phyloP scores from a whole-genome alignment of 2,329 filamentous ascomycete genomes.

The Clonostachys byssicola region DNA sequence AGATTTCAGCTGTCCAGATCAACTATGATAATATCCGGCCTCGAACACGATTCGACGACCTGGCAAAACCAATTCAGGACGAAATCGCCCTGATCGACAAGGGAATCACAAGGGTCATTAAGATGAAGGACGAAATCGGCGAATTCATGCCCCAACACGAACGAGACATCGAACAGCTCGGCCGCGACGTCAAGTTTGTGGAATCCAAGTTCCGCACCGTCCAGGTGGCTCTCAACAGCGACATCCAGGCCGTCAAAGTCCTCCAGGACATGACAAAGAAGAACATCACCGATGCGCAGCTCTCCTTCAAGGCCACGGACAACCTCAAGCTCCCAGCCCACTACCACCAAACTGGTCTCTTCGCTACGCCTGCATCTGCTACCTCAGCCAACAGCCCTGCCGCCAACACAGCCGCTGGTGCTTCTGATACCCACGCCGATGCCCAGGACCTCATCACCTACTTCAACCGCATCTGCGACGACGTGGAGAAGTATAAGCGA shows the following conservation, averaged over 20 bases:
- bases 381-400: neutral
- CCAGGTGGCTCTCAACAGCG: conserved; percentile 41
- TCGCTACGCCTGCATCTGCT: conserved; percentile 23
- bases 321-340: conserved; percentile 66
- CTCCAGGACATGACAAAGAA: conserved; percentile 56
- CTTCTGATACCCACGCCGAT: conserved; percentile 26
- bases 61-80: conserved; percentile 75
- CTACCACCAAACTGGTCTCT: conserved; percentile 43
- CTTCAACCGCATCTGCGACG: conserved; percentile 37
- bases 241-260: conserved; percentile 59
- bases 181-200: conserved; percentile 42
- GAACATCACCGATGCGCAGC: conserved; percentile 65
- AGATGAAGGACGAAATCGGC: conserved; percentile 72
- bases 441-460: conserved; percentile 38
- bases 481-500: conserved; percentile 35
- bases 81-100: conserved; percentile 75
- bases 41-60: conserved; percentile 88
- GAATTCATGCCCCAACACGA: conserved; percentile 58
- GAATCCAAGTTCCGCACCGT: conserved; percentile 41
- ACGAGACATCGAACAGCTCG: conserved; percentile 38
- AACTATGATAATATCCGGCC: conserved; percentile 75
- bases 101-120: conserved; percentile 76
- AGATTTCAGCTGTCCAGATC: conserved; percentile 71
- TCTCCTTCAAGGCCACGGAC: conserved; percentile 70
- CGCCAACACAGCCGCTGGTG: conserved; percentile 3